Evolutionary conservation across 2,329 filamentous ascomycete species (phyloP), one percentile per base, ranked within the genome.

Genomic region (Akanthomyces dipterigenus): DNA sequence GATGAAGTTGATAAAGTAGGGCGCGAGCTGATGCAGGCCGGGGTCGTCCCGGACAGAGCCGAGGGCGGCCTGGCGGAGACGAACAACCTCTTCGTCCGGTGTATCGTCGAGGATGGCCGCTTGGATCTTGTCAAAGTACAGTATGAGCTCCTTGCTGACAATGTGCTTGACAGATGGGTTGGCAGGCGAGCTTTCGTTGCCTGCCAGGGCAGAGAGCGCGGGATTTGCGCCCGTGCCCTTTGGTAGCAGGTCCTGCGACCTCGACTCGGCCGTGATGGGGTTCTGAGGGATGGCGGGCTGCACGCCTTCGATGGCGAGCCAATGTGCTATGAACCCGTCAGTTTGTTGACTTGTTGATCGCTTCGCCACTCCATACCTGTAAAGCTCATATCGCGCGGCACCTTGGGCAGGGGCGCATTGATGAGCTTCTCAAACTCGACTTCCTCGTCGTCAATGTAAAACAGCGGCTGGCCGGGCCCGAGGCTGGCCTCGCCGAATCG

Each of bases 351-450:
- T 6, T 43, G 22, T 14, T 11, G 28, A 11, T 42, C 24, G 6
- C 16, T 28, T 22, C 18, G 3, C 3, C 16, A 31, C 18, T 20
- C 63, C 81, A 61, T 78, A 93, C 91, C 89, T 45, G 93, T 98
- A 71, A 97, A 93, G 64, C 87, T 91, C 69, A 95, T 89, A 74
- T 99, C 95, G 55, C 93, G 83, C 38, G 95, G 95, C 34, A 99
- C 93, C 75, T 96, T 97, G 28, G 95, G 95, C 66, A 99, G 77
- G 5, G 95, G 91, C 65, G 92, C 92, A 77, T 99, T 99, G 73
- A 99, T 97, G 67, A 99, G 80, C 80, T 98, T 98, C 78, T 99
- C 95, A 71, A 99, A 98, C 75, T 99, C 95, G 60, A 98, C 88
- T 78, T 99, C 95, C 71, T 99, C 95, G 72, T 99, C 95, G 71